Conservation (phyloP, 495 filamentous ascomycete genomes). For the Staphylotrichum tortipilum region DNA sequence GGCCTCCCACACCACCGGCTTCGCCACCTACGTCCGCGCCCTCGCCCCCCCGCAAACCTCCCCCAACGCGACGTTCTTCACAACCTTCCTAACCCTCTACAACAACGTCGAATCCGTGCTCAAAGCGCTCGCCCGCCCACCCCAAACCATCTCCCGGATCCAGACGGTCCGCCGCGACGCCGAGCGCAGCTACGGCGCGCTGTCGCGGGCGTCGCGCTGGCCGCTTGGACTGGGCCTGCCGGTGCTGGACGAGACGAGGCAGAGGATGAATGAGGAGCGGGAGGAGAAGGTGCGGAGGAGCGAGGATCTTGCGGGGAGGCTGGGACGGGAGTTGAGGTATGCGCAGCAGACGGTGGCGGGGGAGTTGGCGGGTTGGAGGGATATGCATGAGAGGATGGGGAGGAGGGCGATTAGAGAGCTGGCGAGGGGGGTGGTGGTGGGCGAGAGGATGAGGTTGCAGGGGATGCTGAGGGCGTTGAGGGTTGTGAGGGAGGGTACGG, state of each 20-base stretch:
- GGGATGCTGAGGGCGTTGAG: conserved; percentile 70
- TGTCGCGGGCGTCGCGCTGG: conserved; percentile 67
- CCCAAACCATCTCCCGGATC: conserved; percentile 66
- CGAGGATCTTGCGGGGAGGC: conserved; percentile 52
- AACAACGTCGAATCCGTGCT: conserved; percentile 75
- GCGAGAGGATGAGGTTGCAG: conserved; percentile 71
- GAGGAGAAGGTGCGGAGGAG: conserved; percentile 61
- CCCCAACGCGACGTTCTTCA: conserved; percentile 65
- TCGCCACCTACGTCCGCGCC: conserved; percentile 60
- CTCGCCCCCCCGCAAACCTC: conserved; percentile 63
- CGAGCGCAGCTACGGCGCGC: conserved; percentile 63
- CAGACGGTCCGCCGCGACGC: conserved; percentile 54
- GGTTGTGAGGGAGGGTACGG: conserved; percentile 29
- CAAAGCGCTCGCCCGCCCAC: conserved; percentile 70
- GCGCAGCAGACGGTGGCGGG: conserved; percentile 87
- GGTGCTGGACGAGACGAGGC: conserved; percentile 79
- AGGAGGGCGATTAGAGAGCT: conserved; percentile 64
- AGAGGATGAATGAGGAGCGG: conserved; percentile 69
- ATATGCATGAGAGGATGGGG: conserved; percentile 71
- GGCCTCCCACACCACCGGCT: conserved; percentile 54
- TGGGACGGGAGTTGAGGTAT: conserved; percentile 75
- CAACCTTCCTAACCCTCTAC: conserved; percentile 63
- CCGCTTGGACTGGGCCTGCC: conserved; percentile 46
- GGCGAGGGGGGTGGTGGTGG: conserved; percentile 66
- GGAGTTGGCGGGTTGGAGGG: conserved; percentile 90